Percentiles rank a stretch among this genome's conserved stretches.
Evolutionary conservation across 345 rosid genomes (phyloP).

Genomic region (Citrus unshiu): DNA sequence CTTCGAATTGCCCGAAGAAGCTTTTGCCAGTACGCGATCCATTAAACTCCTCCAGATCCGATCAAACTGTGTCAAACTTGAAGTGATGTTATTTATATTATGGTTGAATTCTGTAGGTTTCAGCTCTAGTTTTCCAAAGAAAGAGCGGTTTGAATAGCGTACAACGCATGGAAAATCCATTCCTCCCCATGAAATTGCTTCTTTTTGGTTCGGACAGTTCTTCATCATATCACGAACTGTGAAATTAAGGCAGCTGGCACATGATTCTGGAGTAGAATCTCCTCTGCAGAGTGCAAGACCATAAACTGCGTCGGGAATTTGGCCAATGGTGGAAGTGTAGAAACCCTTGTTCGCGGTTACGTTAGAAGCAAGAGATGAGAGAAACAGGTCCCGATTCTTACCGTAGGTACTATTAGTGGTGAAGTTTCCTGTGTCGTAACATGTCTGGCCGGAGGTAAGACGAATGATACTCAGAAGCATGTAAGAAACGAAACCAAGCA

Average conservation of each 20-base stretch:
- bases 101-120: not conserved
- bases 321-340: constrained; percentile 7
- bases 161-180: not conserved
- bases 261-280: constrained; percentile 23
- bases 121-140: constrained; percentile 11
- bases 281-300: constrained; percentile 44
- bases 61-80: constrained; percentile 11
- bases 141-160: constrained; percentile 14
- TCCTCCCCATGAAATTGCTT: constrained; percentile 6
- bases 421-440: not conserved
- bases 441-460: not conserved
- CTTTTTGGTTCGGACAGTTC: constrained; percentile 20
- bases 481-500: not conserved
- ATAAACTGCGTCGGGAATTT: constrained; percentile 23
- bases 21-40: not conserved
- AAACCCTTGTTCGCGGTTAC: constrained; percentile 3
- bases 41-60: constrained; percentile 13
- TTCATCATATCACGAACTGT: constrained; percentile 1
- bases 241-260: constrained; percentile 33
- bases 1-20: constrained; percentile 19
- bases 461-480: not conserved
- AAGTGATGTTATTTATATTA: not conserved
- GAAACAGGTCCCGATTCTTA: not conserved
- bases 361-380: not conserved
- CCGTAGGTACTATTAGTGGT: not conserved